Conservation (phyloP, 225 moss, liverwort and hornwort species). For the Physcomitrellopsis africana region DNA sequence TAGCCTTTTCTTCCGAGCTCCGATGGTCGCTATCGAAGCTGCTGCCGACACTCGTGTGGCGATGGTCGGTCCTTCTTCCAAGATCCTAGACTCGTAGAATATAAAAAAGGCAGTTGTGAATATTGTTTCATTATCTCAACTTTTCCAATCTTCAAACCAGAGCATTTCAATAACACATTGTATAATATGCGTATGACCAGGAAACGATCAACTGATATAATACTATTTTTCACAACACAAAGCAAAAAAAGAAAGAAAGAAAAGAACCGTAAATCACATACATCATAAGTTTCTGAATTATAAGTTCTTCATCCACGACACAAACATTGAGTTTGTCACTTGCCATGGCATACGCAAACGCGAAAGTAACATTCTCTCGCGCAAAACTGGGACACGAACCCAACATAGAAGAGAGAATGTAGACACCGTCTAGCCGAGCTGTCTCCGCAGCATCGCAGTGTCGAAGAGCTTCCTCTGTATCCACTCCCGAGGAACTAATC, state of each 20-base stretch:
- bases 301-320: constrained; percentile 39
- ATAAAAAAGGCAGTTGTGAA: background rate
- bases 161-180: too few relatives aligned
- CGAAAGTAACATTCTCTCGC: constrained; percentile 51
- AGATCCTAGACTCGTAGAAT: constrained; percentile 43
- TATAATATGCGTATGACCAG: too few relatives aligned
- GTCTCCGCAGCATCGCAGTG: too few relatives aligned
- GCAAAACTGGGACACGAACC: constrained; percentile 40
- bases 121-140: too few relatives aligned
- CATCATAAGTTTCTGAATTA: constrained; percentile 75
- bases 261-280: background rate
- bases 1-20: constrained; percentile 64
- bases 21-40: constrained; percentile 74
- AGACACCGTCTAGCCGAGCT: constrained; percentile 38
- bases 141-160: too few relatives aligned
- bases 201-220: too few relatives aligned
- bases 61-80: constrained; percentile 61
- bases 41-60: constrained; percentile 55
- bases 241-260: background rate
- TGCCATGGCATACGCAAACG: constrained; percentile 65
- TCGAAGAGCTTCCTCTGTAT: too few relatives aligned
- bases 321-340: constrained; percentile 56
- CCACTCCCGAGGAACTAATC: too few relatives aligned
- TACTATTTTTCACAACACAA: too few relatives aligned
- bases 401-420: constrained; percentile 48